Evolutionary conservation across 441 rosid species (phyloP).

Genomic region (Adansonia madagascariensis): DNA sequence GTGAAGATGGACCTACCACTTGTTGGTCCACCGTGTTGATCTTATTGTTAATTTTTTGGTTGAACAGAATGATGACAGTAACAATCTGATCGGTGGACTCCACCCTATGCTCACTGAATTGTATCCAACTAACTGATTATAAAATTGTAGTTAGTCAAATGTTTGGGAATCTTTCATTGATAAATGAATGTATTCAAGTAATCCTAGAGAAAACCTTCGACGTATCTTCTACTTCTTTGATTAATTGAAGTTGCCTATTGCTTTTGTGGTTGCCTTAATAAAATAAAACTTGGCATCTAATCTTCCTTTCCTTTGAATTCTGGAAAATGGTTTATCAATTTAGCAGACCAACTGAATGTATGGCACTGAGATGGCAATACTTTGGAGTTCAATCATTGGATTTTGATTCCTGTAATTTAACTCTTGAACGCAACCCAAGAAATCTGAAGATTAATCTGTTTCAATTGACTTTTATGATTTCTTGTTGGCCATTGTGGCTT

Average conservation of each 20-base stretch:
- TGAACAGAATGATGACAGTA: conserved; percentile 25
- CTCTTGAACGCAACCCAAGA: conserved; percentile 46
- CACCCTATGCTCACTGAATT: conserved; percentile 13
- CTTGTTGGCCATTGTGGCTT: conserved; percentile 53
- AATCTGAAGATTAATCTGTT: conserved; percentile 60
- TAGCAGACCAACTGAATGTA: conserved; percentile 42
- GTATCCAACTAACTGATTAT: conserved; percentile 27
- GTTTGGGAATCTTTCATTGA: conserved; percentile 27
- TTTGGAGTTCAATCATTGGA: conserved; percentile 68
- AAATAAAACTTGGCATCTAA: conserved; percentile 34
- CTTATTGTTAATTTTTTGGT: conserved; percentile 23
- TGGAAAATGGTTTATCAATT: conserved; percentile 30
- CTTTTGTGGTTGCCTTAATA: conserved; percentile 22
- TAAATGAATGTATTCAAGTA: conserved; percentile 16
- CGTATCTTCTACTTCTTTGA: conserved; percentile 21
- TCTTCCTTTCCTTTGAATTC: conserved; percentile 36
- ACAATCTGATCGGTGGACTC: conserved; percentile 22
- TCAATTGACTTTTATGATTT: conserved; percentile 58
- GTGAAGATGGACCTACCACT: conserved; percentile 38
- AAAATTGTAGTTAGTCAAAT: conserved; percentile 35
- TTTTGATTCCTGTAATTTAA: conserved; percentile 61
- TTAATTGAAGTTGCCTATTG: conserved; percentile 24
- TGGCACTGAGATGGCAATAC: conserved; percentile 48
- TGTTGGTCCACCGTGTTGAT: conserved; percentile 33
- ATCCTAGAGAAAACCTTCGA: conserved; percentile 23